Conservation (phyloP, 768 basidiomycete genomes). For the Collybia sordida region DNA sequence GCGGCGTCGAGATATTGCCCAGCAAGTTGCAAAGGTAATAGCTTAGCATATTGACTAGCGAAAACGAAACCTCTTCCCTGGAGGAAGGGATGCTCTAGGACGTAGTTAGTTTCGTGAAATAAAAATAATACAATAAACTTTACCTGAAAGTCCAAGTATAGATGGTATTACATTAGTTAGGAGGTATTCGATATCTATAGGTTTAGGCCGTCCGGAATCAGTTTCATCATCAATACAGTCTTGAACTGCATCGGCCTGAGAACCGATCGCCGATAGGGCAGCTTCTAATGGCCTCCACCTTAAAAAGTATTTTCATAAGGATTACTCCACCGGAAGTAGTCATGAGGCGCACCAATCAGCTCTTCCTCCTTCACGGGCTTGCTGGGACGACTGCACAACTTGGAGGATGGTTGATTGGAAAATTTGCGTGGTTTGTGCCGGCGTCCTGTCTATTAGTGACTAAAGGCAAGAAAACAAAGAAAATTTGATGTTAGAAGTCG, state of each 20-base stretch:
- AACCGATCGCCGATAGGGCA: conserved; percentile 76
- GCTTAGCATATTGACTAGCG: conserved; percentile 81
- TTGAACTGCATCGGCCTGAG: conserved; percentile 72
- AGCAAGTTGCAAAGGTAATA: conserved; percentile 70
- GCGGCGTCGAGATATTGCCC: conserved; percentile 88
- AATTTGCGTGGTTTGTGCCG: conserved; percentile 46
- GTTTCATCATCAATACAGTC: conserved; percentile 78
- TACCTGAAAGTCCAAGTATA: conserved; percentile 70
- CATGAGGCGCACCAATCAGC: conserved; percentile 56
- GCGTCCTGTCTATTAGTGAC: conserved; percentile 57
- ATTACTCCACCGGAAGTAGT: not conserved
- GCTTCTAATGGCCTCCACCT: conserved; percentile 97
- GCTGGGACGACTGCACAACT: conserved; percentile 57
- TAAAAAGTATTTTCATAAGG: conserved; percentile 7
- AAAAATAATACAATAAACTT: conserved; percentile 17
- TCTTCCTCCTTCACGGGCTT: conserved; percentile 51
- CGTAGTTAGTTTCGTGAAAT: not conserved
- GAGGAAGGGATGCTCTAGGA: conserved; percentile 81
- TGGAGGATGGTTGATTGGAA: conserved; percentile 57
- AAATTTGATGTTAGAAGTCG: not conserved
- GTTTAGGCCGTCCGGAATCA: conserved; percentile 57
- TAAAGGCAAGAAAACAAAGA: conserved; percentile 19
- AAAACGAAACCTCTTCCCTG: conserved; percentile 96
- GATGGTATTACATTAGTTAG: conserved; percentile 80
- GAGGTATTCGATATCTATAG: conserved; percentile 76